Conservation (phyloP, 2,329 filamentous ascomycete species). For the Fusarium continuum region DNA sequence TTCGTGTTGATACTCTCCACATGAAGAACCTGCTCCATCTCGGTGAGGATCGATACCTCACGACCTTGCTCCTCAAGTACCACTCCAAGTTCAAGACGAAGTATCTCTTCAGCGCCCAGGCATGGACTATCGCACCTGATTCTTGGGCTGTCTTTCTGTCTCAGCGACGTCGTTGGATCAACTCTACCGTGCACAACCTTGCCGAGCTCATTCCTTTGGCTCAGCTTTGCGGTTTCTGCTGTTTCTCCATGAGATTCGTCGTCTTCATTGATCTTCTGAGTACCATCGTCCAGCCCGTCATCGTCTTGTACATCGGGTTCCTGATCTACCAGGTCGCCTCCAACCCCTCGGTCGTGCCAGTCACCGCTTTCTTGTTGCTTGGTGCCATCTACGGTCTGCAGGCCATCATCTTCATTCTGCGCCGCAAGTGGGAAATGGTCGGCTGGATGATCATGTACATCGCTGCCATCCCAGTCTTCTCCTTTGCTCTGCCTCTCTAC, state of each 20-base stretch:
- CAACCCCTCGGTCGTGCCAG: slow-evolving; percentile 72
- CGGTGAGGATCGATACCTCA: slow-evolving; percentile 97
- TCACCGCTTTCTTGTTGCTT: slow-evolving; percentile 89
- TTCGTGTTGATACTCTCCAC: slow-evolving; percentile 96
- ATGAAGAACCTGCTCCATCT: slow-evolving; percentile 98
- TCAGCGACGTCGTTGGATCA: slow-evolving; percentile 99
- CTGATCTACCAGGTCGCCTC: slow-evolving; percentile 78
- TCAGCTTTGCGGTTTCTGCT: slow-evolving; percentile 98
- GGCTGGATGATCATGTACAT: slow-evolving; percentile 99
- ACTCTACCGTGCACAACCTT: slow-evolving; percentile 97
- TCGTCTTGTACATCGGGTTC: slow-evolving; percentile 88
- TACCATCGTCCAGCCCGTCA: slow-evolving; percentile 91
- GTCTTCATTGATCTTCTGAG: slow-evolving; percentile 94
- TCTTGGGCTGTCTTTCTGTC: slow-evolving; percentile 95
- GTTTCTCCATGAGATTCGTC: slow-evolving; percentile 98
- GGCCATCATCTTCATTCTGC: slow-evolving; percentile 94
- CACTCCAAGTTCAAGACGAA: slow-evolving; percentile 98
- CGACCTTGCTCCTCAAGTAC: slow-evolving; percentile 90
- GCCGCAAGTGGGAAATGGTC: slow-evolving; percentile 99
- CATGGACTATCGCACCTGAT: slow-evolving; percentile 97
- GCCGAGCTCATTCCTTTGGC: slow-evolving; percentile 93
- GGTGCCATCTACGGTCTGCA: slow-evolving; percentile 98
- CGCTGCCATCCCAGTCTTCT: slow-evolving; percentile 89
- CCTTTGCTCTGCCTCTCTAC: slow-evolving; percentile 88
- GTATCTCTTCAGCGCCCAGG: slow-evolving; percentile 90